Conservation (phyloP, 2,329 filamentous ascomycete species). For the Hirsutella minnesotensis region DNA sequence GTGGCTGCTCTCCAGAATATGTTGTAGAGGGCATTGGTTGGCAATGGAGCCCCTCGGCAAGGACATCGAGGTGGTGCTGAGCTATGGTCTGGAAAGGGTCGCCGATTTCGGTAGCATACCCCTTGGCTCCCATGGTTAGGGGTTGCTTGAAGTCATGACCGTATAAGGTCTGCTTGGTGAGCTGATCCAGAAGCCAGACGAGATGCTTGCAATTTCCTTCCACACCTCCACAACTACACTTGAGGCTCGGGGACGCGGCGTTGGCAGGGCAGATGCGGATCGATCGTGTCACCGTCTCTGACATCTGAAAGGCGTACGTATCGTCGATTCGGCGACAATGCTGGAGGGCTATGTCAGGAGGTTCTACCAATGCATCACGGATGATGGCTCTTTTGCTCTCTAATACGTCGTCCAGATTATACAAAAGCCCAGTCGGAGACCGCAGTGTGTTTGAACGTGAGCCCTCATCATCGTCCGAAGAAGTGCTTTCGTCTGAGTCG, state of each 20-base stretch:
- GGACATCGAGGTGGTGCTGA: slow-evolving; percentile 37
- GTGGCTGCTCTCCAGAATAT: slow-evolving; percentile 14
- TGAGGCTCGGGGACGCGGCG: slow-evolving; percentile 27
- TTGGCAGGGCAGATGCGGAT: slow-evolving; percentile 33
- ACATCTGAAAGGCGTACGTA: slow-evolving; percentile 44
- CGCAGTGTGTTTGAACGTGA: slow-evolving; percentile 13
- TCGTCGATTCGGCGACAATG: slow-evolving; percentile 34
- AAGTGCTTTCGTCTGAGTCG: background rate
- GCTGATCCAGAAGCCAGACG: slow-evolving; percentile 42
- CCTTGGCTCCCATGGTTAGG: slow-evolving; percentile 29
- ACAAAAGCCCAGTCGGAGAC: slow-evolving; percentile 28
- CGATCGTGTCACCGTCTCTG: slow-evolving; percentile 39
- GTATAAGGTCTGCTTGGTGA: slow-evolving; percentile 35
- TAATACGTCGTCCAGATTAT: slow-evolving; percentile 27
- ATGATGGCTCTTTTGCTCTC: slow-evolving; percentile 24
- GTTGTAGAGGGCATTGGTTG: slow-evolving; percentile 23
- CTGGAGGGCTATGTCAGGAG: slow-evolving; percentile 36
- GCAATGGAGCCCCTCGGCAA: slow-evolving; percentile 41
- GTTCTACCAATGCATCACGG: slow-evolving; percentile 32
- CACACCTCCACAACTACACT: slow-evolving; percentile 32
- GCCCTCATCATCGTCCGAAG: background rate
- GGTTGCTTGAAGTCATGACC: slow-evolving; percentile 22
- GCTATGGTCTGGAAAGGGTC: slow-evolving; percentile 37
- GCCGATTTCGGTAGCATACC: slow-evolving; percentile 33
- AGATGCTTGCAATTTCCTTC: slow-evolving; percentile 35